Conservation (phyloP, 1,284 basidiomycete species). For the Boletus sp. region DNA sequence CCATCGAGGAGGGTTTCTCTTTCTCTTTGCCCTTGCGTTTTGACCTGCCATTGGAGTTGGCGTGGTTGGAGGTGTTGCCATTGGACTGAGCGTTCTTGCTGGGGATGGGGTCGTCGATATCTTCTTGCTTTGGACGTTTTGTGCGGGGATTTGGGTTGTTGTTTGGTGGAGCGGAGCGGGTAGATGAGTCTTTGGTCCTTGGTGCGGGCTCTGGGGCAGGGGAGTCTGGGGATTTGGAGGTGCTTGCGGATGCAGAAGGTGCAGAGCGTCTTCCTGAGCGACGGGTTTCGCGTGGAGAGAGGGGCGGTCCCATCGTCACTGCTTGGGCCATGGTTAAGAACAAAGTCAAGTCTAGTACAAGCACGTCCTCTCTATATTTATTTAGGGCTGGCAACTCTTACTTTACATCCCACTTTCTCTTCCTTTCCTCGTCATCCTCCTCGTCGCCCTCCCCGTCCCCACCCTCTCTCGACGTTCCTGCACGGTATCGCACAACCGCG, state of each 20-base stretch:
- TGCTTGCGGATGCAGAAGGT: slow-evolving; percentile 61
- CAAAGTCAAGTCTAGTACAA: slow-evolving; percentile 8
- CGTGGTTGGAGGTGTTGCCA: slow-evolving; percentile 38
- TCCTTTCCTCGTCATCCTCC: slow-evolving; percentile 4
- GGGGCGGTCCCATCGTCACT: slow-evolving; percentile 68
- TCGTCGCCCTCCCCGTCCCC: background rate
- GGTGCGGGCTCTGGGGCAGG: slow-evolving; percentile 50
- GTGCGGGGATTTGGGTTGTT: slow-evolving; percentile 45
- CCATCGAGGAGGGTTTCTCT: slow-evolving; percentile 27
- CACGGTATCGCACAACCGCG: background rate
- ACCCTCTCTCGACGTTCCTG: background rate
- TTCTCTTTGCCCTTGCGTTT: slow-evolving; percentile 39
- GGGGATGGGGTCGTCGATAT: slow-evolving; percentile 56
- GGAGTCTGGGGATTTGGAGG: slow-evolving; percentile 76
- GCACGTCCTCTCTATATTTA: slow-evolving; percentile 25
- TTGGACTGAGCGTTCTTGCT: slow-evolving; percentile 47
- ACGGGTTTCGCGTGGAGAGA: slow-evolving; percentile 71
- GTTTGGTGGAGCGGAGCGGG: slow-evolving; percentile 46
- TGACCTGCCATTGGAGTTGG: slow-evolving; percentile 36
- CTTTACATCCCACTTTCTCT: slow-evolving; percentile 6
- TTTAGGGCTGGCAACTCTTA: slow-evolving; percentile 40
- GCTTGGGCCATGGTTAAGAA: slow-evolving; percentile 46
- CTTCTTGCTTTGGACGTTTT: slow-evolving; percentile 73
- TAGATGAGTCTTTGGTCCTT: slow-evolving; percentile 39
- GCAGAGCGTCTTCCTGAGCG: slow-evolving; percentile 71